phyloP scores from a whole-genome alignment of 148 eudicot species.

The Rhododendron henanense region DNA sequence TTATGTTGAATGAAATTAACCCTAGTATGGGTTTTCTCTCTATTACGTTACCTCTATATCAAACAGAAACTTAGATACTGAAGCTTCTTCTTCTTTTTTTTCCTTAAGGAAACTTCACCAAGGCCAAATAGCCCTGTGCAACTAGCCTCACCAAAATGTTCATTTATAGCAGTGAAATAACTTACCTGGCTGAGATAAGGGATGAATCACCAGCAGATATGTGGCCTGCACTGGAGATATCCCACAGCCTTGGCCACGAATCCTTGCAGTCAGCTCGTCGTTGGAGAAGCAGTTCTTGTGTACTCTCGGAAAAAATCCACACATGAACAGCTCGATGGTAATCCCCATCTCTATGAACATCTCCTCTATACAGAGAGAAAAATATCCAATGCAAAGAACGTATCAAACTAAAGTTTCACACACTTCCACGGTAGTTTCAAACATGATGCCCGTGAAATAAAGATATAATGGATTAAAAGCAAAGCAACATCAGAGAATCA shows the following conservation, averaged over 20 bases:
- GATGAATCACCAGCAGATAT: constrained; percentile 94
- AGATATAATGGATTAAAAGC: neutral
- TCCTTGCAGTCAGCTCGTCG: constrained; percentile 84
- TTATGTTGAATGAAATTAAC: too few relatives aligned
- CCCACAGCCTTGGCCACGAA: constrained; percentile 93
- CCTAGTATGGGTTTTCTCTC: too few relatives aligned
- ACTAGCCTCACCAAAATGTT: neutral
- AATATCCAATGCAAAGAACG: neutral
- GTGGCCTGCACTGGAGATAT: constrained; percentile 97
- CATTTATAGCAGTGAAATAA: neutral
- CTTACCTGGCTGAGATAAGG: constrained; percentile 77
- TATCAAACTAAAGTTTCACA: neutral
- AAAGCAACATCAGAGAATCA: neutral
- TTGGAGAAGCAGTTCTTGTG: constrained; percentile 79
- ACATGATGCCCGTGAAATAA: neutral
- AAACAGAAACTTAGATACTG: neutral
- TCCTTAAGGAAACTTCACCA: neutral
- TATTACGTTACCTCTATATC: too few relatives aligned
- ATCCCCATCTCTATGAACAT: constrained; percentile 90
- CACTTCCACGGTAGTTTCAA: neutral
- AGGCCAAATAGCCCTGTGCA: neutral
- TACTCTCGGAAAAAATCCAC: constrained; percentile 90
- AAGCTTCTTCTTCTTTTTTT: neutral
- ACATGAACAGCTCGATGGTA: constrained; percentile 94
- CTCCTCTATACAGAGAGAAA: constrained; percentile 39